Conservation (phyloP, 352 stramenopile genomes). For the Phytophthora fragariaefolia region DNA sequence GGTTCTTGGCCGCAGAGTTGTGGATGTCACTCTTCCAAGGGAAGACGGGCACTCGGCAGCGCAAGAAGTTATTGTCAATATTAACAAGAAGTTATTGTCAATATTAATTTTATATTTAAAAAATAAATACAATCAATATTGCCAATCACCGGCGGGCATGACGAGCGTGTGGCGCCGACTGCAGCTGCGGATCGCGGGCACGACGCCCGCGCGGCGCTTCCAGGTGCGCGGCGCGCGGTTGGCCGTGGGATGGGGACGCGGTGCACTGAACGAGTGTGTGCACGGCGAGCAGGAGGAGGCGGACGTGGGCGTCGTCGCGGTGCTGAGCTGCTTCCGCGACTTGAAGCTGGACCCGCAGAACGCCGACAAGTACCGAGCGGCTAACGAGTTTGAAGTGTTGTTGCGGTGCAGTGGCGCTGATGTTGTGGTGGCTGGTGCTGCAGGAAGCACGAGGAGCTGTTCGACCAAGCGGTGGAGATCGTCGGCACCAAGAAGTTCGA, state of each 20-base stretch:
- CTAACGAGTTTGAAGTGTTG: not conserved
- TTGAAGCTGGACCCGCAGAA: conserved; percentile 62
- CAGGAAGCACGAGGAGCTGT: conserved; percentile 76
- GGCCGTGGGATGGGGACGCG: not conserved
- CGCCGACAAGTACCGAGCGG: conserved; percentile 44
- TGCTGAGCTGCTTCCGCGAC: conserved; percentile 81
- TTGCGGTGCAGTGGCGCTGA: not conserved
- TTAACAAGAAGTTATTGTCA: too few species aligned
- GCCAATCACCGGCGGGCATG: too few species aligned
- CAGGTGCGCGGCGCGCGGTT: conserved; percentile 48
- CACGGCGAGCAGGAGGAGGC: conserved; percentile 67
- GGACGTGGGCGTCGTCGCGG: conserved; percentile 76
- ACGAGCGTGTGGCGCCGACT: conserved; percentile 72
- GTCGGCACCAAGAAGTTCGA: conserved; percentile 85
- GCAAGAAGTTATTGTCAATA: too few species aligned
- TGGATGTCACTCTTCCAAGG: not conserved
- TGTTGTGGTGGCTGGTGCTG: conserved; percentile 1
- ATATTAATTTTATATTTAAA: too few species aligned
- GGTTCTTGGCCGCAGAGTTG: conserved; percentile 10
- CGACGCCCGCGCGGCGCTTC: conserved; percentile 81
- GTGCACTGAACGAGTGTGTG: not conserved
- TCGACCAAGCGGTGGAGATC: conserved; percentile 72
- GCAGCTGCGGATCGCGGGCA: conserved; percentile 80
- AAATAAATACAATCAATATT: too few species aligned
- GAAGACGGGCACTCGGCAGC: not conserved